These are phyloP conservation scores for Leccinum incarnatum DNA, from an alignment of 768 basidiomycete species.

Conservation along the genomic window DNA sequence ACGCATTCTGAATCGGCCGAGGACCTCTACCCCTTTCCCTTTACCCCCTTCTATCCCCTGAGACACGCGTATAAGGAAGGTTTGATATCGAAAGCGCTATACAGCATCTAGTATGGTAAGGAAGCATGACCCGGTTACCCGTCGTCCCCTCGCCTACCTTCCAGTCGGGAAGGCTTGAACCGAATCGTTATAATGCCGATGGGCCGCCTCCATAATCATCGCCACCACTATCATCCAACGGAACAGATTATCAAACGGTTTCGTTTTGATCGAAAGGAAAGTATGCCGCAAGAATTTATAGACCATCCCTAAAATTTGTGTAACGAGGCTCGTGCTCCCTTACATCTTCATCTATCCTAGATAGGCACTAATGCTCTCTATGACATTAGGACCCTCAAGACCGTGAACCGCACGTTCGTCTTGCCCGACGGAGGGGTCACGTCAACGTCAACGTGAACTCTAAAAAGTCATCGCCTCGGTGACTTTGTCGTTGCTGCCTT, in stretches of 20 bases:
- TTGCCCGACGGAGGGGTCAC: conserved; percentile 4
- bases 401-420: conserved; percentile 11
- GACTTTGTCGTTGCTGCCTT: neutral
- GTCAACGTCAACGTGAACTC: conserved; percentile 12
- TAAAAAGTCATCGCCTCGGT: conserved; percentile 1
- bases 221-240: neutral
- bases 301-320: conserved; percentile 7
- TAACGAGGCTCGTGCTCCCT: conserved; percentile 3
- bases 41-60: conserved; percentile 5
- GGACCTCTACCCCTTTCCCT: neutral
- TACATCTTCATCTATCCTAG: conserved; percentile 23
- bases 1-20: neutral
- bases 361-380: conserved; percentile 7
- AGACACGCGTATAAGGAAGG: conserved; percentile 22
- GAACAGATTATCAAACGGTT: neutral
- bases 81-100: conserved; percentile 25
- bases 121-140: conserved; percentile 9
- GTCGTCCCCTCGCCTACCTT: neutral
- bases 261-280: conserved; percentile 5
- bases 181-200: neutral
- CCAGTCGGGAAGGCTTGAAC: neutral
- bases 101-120: neutral
- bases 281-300: neutral
- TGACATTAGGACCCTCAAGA: neutral
- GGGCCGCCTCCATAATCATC: neutral